Evolutionary conservation across 768 basidiomycete species (phyloP).

Genomic region (Leccinum disarticulatum): DNA sequence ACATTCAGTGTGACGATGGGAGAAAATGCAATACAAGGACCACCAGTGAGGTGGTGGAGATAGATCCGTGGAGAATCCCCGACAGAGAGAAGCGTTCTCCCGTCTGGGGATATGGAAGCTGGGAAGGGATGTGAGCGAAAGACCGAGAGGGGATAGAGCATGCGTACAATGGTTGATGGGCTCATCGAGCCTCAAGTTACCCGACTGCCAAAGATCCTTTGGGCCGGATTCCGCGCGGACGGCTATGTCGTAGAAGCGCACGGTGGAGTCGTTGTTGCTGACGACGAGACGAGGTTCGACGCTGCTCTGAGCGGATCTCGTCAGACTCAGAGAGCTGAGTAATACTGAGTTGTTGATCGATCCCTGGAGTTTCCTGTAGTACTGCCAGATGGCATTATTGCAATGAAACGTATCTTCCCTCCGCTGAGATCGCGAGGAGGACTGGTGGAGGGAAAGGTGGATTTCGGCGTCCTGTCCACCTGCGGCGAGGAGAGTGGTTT

Average conservation of each 20-base stretch:
- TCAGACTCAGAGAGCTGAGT: constrained; percentile 62
- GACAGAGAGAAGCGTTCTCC: constrained; percentile 81
- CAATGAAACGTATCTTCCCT: constrained; percentile 13
- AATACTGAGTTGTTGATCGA: constrained; percentile 83
- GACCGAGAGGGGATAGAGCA: not conserved
- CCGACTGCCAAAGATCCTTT: constrained; percentile 47
- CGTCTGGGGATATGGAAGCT: constrained; percentile 92
- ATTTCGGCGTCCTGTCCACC: constrained; percentile 75
- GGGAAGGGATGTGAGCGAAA: constrained; percentile 10
- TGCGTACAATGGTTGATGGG: constrained; percentile 80
- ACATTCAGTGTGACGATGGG: constrained; percentile 69
- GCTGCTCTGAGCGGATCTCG: constrained; percentile 59
- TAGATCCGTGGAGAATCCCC: constrained; percentile 88
- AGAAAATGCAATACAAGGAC: constrained; percentile 57
- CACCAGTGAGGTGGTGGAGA: constrained; percentile 74
- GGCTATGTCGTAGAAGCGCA: constrained; percentile 79
- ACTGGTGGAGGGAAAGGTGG: constrained; percentile 54
- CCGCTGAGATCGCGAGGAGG: constrained; percentile 25
- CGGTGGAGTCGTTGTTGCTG: constrained; percentile 82
- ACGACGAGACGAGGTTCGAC: constrained; percentile 76
- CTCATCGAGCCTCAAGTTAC: constrained; percentile 58
- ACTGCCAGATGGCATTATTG: constrained; percentile 47
- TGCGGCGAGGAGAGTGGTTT: constrained; percentile 67
- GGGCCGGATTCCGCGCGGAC: constrained; percentile 46
- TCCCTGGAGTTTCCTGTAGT: constrained; percentile 51